These are phyloP conservation scores for Pseudogymnoascus sp. DNA, from an alignment of 2,329 filamentous ascomycete species.

Conservation along the genomic window DNA sequence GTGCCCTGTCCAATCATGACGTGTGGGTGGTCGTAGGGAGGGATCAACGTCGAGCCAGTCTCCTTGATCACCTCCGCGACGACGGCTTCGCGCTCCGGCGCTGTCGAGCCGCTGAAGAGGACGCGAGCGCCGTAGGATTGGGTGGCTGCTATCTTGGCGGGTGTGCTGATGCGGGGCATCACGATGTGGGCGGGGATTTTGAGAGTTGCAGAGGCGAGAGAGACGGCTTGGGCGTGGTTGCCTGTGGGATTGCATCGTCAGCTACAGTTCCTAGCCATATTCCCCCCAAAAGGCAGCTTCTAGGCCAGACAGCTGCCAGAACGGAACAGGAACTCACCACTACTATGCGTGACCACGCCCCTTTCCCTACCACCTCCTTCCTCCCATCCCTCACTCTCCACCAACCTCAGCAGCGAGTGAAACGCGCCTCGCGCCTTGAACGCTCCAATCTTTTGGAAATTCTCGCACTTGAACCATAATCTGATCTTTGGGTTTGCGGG, in stretches of 20 bases:
- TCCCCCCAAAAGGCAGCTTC: not conserved
- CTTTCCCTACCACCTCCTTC: constrained; percentile 50
- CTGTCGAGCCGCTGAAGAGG: constrained; percentile 75
- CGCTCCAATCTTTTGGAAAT: constrained; percentile 80
- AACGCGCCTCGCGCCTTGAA: constrained; percentile 92
- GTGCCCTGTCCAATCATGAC: constrained; percentile 95
- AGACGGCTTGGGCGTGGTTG: constrained; percentile 89
- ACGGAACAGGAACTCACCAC: constrained; percentile 47
- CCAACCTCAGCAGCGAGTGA: constrained; percentile 68
- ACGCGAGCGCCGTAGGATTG: constrained; percentile 69
- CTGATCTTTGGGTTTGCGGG: constrained; percentile 59
- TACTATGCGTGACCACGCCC: constrained; percentile 86
- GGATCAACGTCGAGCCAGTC: constrained; percentile 73
- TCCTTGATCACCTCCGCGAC: constrained; percentile 59
- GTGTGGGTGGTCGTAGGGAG: constrained; percentile 87
- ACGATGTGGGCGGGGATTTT: constrained; percentile 77
- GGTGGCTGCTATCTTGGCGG: constrained; percentile 83
- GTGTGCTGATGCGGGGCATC: constrained; percentile 79
- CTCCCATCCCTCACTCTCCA: constrained; percentile 53
- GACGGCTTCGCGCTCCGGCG: constrained; percentile 71
- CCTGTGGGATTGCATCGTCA: constrained; percentile 41
- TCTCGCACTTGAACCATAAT: constrained; percentile 95
- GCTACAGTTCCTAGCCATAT: not conserved
- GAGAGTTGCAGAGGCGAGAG: constrained; percentile 70
- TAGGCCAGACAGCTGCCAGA: not conserved